Base-by-base conservation (phyloP, 305 asterid genomes). In the Fraxinus sp. region DNA sequence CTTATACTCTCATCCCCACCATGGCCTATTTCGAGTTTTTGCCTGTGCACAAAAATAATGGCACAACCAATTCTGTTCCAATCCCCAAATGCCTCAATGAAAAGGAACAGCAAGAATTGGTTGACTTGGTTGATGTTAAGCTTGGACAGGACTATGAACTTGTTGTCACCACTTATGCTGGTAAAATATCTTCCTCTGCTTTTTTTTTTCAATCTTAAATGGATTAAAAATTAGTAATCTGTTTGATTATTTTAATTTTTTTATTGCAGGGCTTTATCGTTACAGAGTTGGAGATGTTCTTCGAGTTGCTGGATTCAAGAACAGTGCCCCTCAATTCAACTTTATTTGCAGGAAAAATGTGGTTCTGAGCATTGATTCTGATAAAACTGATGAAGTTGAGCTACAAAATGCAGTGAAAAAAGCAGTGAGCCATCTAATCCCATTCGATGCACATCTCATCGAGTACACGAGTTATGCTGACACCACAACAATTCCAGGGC, bases 381-480 rank as follows among this genome's bases (percentile, higher is more conserved):
- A 52, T 5, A 52, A 52, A 5, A 52, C 62, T 16, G 22, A 52
- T 14, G 62, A 52, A 5, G 62, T 52, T 16, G 62, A 52, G 62
- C 62, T 52, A 14, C 62, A 52, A 52, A 52, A 52, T 16, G 62
- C 62, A 4, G 62, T 14, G 62, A 52, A 52, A 52, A 83, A 80
- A 30, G 88, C 84, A 35, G 28, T 13, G 5, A 59, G 14, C 9
- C 74, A 62, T 59, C 72, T 85, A 14, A 28, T 62, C 9, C 77
- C 70, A 28, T 83, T 70, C 66, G 72, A 85, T 33, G 7, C 76
- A 28, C 16, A n/a, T 7, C 80, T 85, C 16, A 49, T 39, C 0
- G 88, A 85, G 39, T 80, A 85, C 80, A 77, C 88, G 9, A 85
- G 88, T 75, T 85, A 79, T 41, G 88, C 78, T 0, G 84, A 83